Evolutionary conservation across 2,329 filamentous ascomycete species (phyloP).

Genomic region (Ascochyta pisi): DNA sequence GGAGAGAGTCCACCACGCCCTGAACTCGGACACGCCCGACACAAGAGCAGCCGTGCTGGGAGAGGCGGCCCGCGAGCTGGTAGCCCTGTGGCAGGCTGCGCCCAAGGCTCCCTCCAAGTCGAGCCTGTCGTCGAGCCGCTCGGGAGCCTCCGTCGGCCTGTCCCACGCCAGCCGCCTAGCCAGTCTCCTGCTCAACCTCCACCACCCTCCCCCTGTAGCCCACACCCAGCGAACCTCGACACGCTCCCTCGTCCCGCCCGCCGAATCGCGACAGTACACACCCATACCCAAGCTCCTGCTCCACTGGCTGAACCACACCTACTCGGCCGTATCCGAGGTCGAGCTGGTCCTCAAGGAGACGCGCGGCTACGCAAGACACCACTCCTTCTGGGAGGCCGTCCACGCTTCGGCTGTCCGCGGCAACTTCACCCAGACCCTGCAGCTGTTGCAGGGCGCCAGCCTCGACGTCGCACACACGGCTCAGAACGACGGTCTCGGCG

Average conservation of each 20-base stretch:
- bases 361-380: constrained; percentile 77
- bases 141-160: constrained; percentile 63
- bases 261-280: constrained; percentile 34
- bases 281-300: constrained; percentile 80
- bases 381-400: constrained; percentile 85
- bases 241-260: constrained; percentile 34
- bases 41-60: constrained; percentile 38
- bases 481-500: constrained; percentile 66
- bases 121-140: constrained; percentile 25
- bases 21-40: constrained; percentile 41
- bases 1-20: constrained; percentile 44
- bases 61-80: constrained; percentile 38
- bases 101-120: constrained; percentile 21
- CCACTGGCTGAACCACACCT: constrained; percentile 79
- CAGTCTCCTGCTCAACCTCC: constrained; percentile 77
- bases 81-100: constrained; percentile 61
- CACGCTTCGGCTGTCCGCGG: constrained; percentile 74
- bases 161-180: constrained; percentile 83
- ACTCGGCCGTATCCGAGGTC: constrained; percentile 73
- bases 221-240: constrained; percentile 32
- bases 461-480: constrained; percentile 77
- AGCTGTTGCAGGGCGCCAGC: constrained; percentile 74
- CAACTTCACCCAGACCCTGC: constrained; percentile 70
- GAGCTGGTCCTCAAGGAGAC: constrained; percentile 67
- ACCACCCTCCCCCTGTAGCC: constrained; percentile 60